Conservation (phyloP, 495 filamentous ascomycete species). For the Platismatia glauca region DNA sequence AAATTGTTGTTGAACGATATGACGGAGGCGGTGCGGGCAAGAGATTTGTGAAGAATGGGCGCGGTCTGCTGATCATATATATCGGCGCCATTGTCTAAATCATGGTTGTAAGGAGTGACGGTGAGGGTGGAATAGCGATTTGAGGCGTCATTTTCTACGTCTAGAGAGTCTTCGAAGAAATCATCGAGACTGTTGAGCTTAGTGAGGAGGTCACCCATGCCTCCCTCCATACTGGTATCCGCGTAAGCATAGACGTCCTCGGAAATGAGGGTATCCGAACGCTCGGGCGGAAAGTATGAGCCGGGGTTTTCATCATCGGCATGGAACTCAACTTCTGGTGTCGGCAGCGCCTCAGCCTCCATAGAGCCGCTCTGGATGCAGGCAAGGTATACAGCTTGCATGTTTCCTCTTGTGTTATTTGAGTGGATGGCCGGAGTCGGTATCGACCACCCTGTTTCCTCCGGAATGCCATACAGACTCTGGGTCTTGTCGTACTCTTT, state of each 20-base stretch:
- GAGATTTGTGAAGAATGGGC: conserved; percentile 78
- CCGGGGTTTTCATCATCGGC: conserved; percentile 77
- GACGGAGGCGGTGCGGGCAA: conserved; percentile 58
- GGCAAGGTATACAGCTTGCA: conserved; percentile 94
- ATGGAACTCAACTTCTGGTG: conserved; percentile 86
- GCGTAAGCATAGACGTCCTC: conserved; percentile 68
- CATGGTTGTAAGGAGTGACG: conserved; percentile 48
- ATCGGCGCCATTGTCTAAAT: conserved; percentile 67
- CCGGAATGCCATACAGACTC: conserved; percentile 92
- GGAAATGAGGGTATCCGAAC: conserved; percentile 85
- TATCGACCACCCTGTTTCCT: conserved; percentile 92
- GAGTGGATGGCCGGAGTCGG: conserved; percentile 87
- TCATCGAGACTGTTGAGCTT: conserved; percentile 91
- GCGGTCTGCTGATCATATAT: conserved; percentile 91
- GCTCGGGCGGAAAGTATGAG: conserved; percentile 62
- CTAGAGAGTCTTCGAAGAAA: conserved; percentile 71
- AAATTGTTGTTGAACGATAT: conserved; percentile 78
- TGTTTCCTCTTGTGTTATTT: conserved; percentile 72
- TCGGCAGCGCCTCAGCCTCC: conserved; percentile 51
- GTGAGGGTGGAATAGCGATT: conserved; percentile 55
- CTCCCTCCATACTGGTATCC: conserved; percentile 46
- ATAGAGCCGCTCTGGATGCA: conserved; percentile 57
- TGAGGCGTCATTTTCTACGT: conserved; percentile 36
- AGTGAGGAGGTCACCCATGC: conserved; percentile 76
- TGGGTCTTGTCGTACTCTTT: conserved; percentile 93